Conservation (phyloP, 139 green algal species). For the Raphidocelis subcapitata region DNA sequence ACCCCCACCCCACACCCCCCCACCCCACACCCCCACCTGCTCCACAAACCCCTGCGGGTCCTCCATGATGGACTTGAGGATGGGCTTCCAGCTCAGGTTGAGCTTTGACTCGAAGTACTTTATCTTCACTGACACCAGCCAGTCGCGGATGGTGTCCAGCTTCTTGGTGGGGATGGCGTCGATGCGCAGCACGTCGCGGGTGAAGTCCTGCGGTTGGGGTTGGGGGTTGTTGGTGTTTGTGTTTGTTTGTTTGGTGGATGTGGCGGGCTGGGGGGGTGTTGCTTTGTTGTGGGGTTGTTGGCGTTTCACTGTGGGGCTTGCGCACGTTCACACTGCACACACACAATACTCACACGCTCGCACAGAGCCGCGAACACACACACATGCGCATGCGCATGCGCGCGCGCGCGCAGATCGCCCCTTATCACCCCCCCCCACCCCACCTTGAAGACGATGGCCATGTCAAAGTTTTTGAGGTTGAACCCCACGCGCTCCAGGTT, state of each 20-base stretch:
- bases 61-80: slow-evolving; percentile 90
- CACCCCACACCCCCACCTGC: no score
- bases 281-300: no score
- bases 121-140: slow-evolving; percentile 86
- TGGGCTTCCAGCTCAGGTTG: slow-evolving; percentile 98
- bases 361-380: no score
- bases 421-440: background rate
- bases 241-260: no score
- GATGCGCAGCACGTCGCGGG: slow-evolving; percentile 69
- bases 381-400: no score
- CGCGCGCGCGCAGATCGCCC: no score
- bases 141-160: slow-evolving; percentile 90
- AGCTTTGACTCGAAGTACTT: slow-evolving; percentile 99
- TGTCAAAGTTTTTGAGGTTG: slow-evolving; percentile 98
- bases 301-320: no score
- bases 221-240: no score
- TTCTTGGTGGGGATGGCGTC: slow-evolving; percentile 86
- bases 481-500: slow-evolving; percentile 98
- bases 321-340: no score
- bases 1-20: no score
- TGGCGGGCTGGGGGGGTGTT: no score
- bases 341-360: no score
- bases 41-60: slow-evolving; percentile 29
- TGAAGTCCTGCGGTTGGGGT: slow-evolving; percentile 37
- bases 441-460: slow-evolving; percentile 96